phyloP scores from a whole-genome alignment of 352 stramenopile genomes.

The Saprolegnia parasitica region DNA sequence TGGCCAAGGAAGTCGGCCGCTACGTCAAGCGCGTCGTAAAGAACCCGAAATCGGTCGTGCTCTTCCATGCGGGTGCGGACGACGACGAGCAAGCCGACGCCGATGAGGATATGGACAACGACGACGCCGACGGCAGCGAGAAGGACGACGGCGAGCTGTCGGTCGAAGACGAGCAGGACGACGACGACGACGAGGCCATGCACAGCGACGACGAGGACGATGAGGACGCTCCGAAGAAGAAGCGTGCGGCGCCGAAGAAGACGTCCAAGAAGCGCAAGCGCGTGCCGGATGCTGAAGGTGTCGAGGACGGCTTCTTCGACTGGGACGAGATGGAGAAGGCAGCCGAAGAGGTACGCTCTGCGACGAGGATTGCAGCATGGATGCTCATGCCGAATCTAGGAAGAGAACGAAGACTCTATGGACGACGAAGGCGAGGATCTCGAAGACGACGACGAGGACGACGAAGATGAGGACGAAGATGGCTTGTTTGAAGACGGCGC shows the following conservation, averaged over 20 bases:
- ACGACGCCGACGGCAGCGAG: constrained; percentile 29
- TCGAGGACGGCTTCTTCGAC: constrained; percentile 79
- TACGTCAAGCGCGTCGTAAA: constrained; percentile 61
- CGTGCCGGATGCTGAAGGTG: constrained; percentile 38
- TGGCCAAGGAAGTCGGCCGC: constrained; percentile 48
- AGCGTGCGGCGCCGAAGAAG: constrained; percentile 34
- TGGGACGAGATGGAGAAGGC: constrained; percentile 86
- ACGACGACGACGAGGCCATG: constrained; percentile 19
- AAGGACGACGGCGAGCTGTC: constrained; percentile 37
- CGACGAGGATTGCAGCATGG: constrained; percentile 35
- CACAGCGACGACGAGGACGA: constrained; percentile 39
- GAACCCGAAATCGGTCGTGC: constrained; percentile 45
- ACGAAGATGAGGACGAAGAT: constrained; percentile 50
- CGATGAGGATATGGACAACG: background rate
- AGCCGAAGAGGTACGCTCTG: constrained; percentile 55
- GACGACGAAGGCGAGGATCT: constrained; percentile 43
- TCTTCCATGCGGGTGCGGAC: constrained; percentile 40
- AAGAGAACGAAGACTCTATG: constrained; percentile 37
- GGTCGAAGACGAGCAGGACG: constrained; percentile 33
- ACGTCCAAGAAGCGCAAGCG: constrained; percentile 31
- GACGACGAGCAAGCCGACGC: background rate
- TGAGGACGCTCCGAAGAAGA: constrained; percentile 39
- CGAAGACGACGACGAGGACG: constrained; percentile 40
- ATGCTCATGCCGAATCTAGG: constrained; percentile 31
- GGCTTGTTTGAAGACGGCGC: constrained; percentile 39